phyloP scores from a whole-genome alignment of 2,329 filamentous ascomycete genomes.

The Cryphonectria carpinicola region DNA sequence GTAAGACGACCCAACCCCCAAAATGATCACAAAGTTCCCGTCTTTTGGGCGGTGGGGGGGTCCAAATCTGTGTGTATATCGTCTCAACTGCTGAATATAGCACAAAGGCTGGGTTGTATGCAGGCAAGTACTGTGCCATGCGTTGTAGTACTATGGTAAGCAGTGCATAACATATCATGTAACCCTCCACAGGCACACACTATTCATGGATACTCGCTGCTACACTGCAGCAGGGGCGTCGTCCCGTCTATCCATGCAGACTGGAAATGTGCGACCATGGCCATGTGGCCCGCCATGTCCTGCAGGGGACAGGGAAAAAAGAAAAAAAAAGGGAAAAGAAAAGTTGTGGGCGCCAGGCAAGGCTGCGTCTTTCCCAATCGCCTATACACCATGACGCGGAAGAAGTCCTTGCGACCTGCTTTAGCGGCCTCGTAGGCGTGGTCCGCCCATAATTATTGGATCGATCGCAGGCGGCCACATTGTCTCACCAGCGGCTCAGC shows the following conservation, averaged over 20 bases:
- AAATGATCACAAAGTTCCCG: background rate
- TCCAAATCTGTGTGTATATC: background rate
- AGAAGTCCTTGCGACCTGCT: background rate
- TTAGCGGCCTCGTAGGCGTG: background rate
- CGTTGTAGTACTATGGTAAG: background rate
- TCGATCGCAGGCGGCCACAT: background rate
- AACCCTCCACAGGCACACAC: background rate
- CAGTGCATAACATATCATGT: background rate
- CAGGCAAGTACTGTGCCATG: background rate
- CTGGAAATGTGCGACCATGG: background rate
- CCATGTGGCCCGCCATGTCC: slow-evolving; percentile 1
- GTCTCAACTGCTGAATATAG: background rate
- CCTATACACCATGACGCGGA: background rate
- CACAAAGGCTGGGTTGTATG: background rate
- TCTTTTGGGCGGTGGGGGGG: background rate
- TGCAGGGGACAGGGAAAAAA: no score
- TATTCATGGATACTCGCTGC: slow-evolving; percentile 11
- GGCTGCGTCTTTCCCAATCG: background rate
- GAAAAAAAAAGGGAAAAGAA: no score
- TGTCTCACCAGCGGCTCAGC: slow-evolving; percentile 9
- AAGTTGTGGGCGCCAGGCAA: background rate
- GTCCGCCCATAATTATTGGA: background rate
- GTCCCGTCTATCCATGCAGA: background rate
- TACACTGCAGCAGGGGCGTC: background rate
- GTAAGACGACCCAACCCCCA: background rate